Evolutionary conservation across 106 monocot genomes (phyloP), one percentile per base, ranked within the genome.

Genomic region (Posidonia australis): DNA sequence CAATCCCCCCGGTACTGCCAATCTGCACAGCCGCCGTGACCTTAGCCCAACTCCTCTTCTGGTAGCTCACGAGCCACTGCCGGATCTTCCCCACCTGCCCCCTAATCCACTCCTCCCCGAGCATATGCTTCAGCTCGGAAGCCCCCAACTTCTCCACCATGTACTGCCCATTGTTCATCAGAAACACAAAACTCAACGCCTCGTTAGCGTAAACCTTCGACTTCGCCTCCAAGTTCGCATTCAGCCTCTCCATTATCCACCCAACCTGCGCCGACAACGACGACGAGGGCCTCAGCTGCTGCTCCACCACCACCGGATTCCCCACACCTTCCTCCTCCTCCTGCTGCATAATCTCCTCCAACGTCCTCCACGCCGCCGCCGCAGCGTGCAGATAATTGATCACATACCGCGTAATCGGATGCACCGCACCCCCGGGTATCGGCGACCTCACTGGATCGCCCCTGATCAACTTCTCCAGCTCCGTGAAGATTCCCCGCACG

Each of bases 61-160:
- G 89, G 69, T 93, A 93, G 24, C 77, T 76, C 26, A 27, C 55
- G 10, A 23, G 22, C 85, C 86, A 93, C 23, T 77, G 76, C 58
- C 76, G 64, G 10, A 83, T 60, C 65, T 68, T 80, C 27, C 69
- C 66, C 24, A n/a, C 48, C 77, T 84, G 77, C 57, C 82, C 70
- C 36, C 82, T 62, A 13, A 79, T 60, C 93, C 93, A 93, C 10
- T 86, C 86, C 46, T 86, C 89, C 44, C 93, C 93, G 21, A 93
- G 79, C 21, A 93, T 48, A 30, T 48, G 13, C 31, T 65, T 76
- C n/a, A 86, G 51, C 66, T 93, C 89, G 25, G 81, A 77, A 60
- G 80, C 81, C 56, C 63, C 77, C 43, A 76, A 77, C 70, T 93
- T 94, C 74, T 80, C 79, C 28, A 82, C 67, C 43, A 86, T 90